Evolutionary conservation across 2,329 filamentous ascomycete species (phyloP).

Genomic region (Juglanconis sp.): DNA sequence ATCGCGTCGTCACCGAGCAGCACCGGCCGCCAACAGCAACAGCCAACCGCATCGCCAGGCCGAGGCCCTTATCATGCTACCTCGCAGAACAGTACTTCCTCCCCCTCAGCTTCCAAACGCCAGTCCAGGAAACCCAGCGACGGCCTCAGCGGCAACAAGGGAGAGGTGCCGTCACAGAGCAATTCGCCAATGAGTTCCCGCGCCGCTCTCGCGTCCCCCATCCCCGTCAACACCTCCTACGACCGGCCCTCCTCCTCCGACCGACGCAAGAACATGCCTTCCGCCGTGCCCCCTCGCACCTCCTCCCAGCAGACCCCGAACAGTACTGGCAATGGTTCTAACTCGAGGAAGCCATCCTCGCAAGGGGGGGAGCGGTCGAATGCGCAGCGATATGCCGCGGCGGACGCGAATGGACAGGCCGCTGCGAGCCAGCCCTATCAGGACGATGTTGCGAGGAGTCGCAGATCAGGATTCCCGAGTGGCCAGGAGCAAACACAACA

Average conservation of each 20-base stretch:
- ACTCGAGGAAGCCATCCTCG: conserved; percentile 41
- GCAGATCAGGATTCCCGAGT: conserved; percentile 33
- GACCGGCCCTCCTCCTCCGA: conserved; percentile 44
- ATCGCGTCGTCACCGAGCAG: conserved; percentile 42
- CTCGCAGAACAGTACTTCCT: conserved; percentile 43
- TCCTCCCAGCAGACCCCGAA: conserved; percentile 58
- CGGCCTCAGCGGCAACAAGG: conserved; percentile 13
- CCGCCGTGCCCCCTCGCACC: conserved; percentile 77
- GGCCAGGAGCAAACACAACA: conserved; percentile 36
- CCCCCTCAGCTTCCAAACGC: conserved; percentile 50
- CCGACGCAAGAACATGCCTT: conserved; percentile 60
- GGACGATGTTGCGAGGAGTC: conserved; percentile 36
- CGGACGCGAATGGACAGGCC: conserved; percentile 32
- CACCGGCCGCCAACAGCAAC: conserved; percentile 36
- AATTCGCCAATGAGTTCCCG: conserved; percentile 47
- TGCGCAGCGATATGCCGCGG: conserved; percentile 20
- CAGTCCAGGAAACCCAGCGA: conserved; percentile 35
- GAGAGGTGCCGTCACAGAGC: conserved; percentile 26
- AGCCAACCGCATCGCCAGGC: conserved; percentile 40
- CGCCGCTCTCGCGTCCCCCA: conserved; percentile 40
- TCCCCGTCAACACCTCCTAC: conserved; percentile 35
- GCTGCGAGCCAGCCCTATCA: conserved; percentile 27
- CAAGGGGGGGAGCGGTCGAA: conserved; percentile 10
- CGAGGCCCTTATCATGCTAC: conserved; percentile 56
- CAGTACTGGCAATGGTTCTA: conserved; percentile 31